These are phyloP conservation scores for Sporothrix humicola DNA, from an alignment of 2,329 filamentous ascomycete species.

Conservation along the genomic window DNA sequence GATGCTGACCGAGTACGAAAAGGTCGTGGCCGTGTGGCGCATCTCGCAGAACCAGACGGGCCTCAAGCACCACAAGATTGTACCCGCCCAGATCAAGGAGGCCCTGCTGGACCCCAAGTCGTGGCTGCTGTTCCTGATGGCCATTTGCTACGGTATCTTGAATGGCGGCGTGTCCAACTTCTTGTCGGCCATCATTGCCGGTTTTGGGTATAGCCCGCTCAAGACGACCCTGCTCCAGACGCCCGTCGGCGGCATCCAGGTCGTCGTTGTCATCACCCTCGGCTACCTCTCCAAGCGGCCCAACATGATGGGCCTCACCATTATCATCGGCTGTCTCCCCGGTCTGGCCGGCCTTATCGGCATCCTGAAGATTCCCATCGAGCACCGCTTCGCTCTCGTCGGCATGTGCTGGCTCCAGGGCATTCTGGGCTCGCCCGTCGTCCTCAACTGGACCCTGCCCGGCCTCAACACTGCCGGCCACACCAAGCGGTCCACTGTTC, in stretches of 20 bases:
- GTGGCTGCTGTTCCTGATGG: constrained; percentile 42
- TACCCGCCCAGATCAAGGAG: constrained; percentile 43
- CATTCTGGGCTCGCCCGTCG: constrained; percentile 55
- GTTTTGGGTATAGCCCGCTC: constrained; percentile 46
- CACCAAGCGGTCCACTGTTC: constrained; percentile 57
- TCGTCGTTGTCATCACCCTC: constrained; percentile 42
- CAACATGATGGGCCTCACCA: constrained; percentile 44
- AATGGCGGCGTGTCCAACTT: constrained; percentile 55
- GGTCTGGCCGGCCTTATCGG: constrained; percentile 55
- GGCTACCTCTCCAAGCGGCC: constrained; percentile 54
- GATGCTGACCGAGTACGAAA: constrained; percentile 47
- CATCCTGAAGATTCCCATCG: constrained; percentile 54
- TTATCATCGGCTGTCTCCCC: constrained; percentile 38
- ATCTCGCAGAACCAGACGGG: constrained; percentile 50
- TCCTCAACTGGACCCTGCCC: constrained; percentile 58
- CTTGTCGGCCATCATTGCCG: constrained; percentile 48
- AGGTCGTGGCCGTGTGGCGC: constrained; percentile 49
- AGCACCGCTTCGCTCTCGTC: constrained; percentile 55
- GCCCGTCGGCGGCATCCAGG: constrained; percentile 48
- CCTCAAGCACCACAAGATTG: constrained; percentile 49
- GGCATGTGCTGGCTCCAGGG: constrained; percentile 61
- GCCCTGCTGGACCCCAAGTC: constrained; percentile 43
- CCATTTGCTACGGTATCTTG: constrained; percentile 45
- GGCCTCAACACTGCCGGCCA: constrained; percentile 56
- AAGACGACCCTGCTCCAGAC: constrained; percentile 51